These are phyloP conservation scores for Sequoiadendron giganteum DNA, from an alignment of 75 land plant genomes.

Conservation along the genomic window DNA sequence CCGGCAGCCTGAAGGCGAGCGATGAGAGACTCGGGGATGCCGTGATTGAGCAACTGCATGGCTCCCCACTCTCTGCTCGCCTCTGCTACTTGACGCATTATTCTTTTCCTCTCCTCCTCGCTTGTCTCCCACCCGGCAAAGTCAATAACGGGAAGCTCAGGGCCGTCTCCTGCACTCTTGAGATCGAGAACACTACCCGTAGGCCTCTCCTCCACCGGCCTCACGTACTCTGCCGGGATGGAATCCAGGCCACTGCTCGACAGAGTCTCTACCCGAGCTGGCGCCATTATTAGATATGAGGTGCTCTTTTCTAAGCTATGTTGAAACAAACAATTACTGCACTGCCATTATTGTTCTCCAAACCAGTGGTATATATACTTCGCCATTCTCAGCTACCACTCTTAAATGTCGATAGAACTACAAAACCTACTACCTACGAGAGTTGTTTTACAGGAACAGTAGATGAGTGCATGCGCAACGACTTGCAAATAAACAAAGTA, in stretches of 20 bases:
- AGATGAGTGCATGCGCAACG: too few relatives aligned
- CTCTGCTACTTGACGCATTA: neutral
- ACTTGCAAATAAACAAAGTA: too few relatives aligned
- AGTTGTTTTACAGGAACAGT: too few relatives aligned
- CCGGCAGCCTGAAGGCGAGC: neutral
- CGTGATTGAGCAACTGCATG: constrained; percentile 14
- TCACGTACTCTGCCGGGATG: neutral
- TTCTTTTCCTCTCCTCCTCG: neutral
- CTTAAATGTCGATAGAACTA: too few relatives aligned
- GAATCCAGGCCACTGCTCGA: neutral
- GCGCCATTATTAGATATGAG: neutral
- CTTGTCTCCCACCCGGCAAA: neutral
- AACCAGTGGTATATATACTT: too few relatives aligned
- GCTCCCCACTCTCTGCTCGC: constrained; percentile 21
- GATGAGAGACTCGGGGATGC: neutral
- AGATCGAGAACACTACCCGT: neutral
- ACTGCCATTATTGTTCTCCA: too few relatives aligned
- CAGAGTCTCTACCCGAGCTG: neutral
- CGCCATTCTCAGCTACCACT: too few relatives aligned
- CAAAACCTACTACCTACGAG: too few relatives aligned
- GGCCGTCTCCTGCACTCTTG: neutral
- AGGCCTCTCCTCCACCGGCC: neutral
- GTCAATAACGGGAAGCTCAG: constrained; percentile 2
- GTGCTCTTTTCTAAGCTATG: too few relatives aligned
- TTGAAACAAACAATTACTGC: too few relatives aligned